Evolutionary conservation across 306 rosid species (phyloP), one percentile per base, ranked within the genome.

Genomic region (Gastrolobium villosum): DNA sequence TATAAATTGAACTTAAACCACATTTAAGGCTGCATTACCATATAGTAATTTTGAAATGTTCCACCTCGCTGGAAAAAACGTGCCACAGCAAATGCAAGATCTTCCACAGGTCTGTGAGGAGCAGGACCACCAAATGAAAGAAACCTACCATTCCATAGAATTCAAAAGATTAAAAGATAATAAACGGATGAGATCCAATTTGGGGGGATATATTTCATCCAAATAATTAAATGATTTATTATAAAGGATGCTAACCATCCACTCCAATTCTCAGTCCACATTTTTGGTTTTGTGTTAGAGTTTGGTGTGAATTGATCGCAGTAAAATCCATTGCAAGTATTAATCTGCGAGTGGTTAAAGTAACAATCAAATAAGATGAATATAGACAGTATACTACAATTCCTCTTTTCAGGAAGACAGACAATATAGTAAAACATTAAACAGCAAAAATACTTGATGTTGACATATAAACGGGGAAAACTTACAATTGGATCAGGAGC

Each of bases 61-160:
- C 99, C 99, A 50, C 99, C 99, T 63, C 88, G 88, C 82, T 96
- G 99, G 84, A 68, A 93, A 84, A 96, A 96, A 70, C 99, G 99
- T 9, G 92, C 97, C 61, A 93, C 98, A 7, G 99, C 80, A 84
- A 88, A 96, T 76, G 99, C 99, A 40, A 93, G 71, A 84, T 96
- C 99, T 87, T 96, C 96, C 49, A 83, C 91, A 15, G 97, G 99
- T 86, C 99, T 88, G 71, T 74, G 87, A 59, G 96, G 99, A 66
- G 59, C 86, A 69, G 93, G 78, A 40, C 97, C 98, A 40, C 99
- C 99, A 48, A 91, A 96, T 35, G 89, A 72, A 40, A 78, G 97
- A 87, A 90, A 93, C 99, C 99, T 96, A 83, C 64, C 4, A 55
- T 71, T 79, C 70, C 74, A 53, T 74, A 57, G 20, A 60, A 68